Percentiles rank a stretch among this genome's conserved stretches.
These are phyloP conservation scores for Solanum boliviense DNA, from an alignment of 257 asterid genomes.

Conservation along the genomic window DNA sequence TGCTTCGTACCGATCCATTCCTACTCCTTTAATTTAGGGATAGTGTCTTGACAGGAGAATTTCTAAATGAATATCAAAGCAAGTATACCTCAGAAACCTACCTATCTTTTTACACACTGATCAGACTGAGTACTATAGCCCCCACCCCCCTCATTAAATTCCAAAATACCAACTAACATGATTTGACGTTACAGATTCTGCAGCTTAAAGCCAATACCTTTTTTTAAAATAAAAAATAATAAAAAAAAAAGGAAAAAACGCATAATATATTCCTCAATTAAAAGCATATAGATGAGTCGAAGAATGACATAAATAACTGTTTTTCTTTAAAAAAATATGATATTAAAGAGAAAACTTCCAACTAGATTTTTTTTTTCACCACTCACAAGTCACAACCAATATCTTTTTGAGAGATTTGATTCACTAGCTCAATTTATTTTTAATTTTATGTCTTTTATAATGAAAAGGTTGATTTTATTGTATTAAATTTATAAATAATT, in stretches of 20 bases:
- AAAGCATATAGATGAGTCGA: too few species aligned
- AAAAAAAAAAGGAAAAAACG: too few species aligned
- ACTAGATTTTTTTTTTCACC: too few species aligned
- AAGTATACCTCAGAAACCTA: neutral
- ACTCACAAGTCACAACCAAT: too few species aligned
- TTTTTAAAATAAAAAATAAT: too few species aligned
- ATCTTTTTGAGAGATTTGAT: neutral
- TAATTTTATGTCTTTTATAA: too few species aligned
- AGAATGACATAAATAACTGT: neutral
- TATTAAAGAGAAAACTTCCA: neutral
- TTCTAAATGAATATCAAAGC: neutral
- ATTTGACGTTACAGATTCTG: conserved; percentile 34
- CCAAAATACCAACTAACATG: conserved; percentile 14
- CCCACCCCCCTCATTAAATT: neutral
- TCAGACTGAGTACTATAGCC: neutral
- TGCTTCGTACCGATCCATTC: neutral
- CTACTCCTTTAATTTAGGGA: neutral
- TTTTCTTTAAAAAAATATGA: neutral
- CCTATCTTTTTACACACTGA: neutral
- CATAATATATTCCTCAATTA: too few species aligned
- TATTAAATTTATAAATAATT: neutral
- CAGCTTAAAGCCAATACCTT: neutral
- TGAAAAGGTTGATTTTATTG: neutral
- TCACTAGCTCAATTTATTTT: neutral
- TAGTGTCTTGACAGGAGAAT: neutral